Evolutionary conservation across 2,329 filamentous ascomycete species (phyloP).

Genomic region (Diaporthe eres): DNA sequence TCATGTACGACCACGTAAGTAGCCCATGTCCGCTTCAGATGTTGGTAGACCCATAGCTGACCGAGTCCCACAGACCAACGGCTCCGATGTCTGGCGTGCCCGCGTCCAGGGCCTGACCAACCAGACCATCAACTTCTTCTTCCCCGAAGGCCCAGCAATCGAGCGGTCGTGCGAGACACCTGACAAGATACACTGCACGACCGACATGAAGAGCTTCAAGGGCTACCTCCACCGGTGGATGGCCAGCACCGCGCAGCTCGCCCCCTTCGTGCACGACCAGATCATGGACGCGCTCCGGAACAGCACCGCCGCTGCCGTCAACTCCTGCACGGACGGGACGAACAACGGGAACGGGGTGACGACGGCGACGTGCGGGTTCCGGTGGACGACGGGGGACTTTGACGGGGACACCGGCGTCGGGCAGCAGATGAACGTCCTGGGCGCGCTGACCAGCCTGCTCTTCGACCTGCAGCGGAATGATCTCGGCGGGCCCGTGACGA

Average conservation of each 20-base stretch:
- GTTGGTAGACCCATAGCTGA: neutral
- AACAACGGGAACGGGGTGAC: slow-evolving; percentile 48
- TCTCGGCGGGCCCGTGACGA: slow-evolving; percentile 51
- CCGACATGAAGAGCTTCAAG: slow-evolving; percentile 72
- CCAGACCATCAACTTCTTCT: slow-evolving; percentile 52
- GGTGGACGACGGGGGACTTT: slow-evolving; percentile 61
- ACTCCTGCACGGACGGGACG: slow-evolving; percentile 53
- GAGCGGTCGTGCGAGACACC: slow-evolving; percentile 69
- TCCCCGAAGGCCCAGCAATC: slow-evolving; percentile 55
- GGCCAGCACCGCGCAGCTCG: slow-evolving; percentile 62
- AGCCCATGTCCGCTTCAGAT: neutral
- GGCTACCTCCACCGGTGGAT: slow-evolving; percentile 67
- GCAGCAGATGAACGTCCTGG: slow-evolving; percentile 66
- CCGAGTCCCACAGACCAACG: slow-evolving; percentile 57
- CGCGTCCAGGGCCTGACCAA: slow-evolving; percentile 64
- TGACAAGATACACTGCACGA: slow-evolving; percentile 63
- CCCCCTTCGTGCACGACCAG: slow-evolving; percentile 58
- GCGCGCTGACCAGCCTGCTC: slow-evolving; percentile 62
- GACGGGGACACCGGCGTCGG: slow-evolving; percentile 65
- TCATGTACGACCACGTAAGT: slow-evolving; percentile 73
- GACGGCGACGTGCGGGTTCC: slow-evolving; percentile 63
- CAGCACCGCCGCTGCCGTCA: slow-evolving; percentile 63
- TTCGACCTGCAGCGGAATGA: slow-evolving; percentile 48
- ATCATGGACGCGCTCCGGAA: slow-evolving; percentile 61
- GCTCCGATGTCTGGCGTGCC: slow-evolving; percentile 64